These are phyloP conservation scores for Termitomyces sp. DNA, from an alignment of 768 basidiomycete genomes.

Conservation along the genomic window DNA sequence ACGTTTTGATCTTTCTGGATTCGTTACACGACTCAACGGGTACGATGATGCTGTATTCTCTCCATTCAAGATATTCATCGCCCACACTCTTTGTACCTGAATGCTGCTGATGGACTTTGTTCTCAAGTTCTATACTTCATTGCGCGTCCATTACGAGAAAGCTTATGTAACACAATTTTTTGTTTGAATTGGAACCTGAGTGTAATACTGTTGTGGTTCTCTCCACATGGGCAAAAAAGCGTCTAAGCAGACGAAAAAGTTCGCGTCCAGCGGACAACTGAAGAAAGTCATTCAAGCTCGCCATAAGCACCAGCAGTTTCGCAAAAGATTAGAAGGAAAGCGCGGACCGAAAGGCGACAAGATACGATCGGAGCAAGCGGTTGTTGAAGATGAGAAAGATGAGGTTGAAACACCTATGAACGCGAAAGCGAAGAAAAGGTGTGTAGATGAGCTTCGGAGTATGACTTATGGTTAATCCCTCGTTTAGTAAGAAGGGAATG, in stretches of 20 bases:
- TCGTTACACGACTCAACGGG: not conserved
- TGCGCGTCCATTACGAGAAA: not conserved
- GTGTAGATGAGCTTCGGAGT: not conserved
- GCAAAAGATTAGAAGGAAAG: constrained; percentile 64
- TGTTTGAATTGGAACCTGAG: not conserved
- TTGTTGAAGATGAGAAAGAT: constrained; percentile 27
- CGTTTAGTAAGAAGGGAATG: constrained; percentile 43
- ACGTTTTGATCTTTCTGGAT: constrained; percentile 8
- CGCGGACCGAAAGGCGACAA: constrained; percentile 38
- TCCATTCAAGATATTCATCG: not conserved
- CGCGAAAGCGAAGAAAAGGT: constrained; percentile 14
- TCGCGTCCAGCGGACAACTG: constrained; percentile 82
- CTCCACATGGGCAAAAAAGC: constrained; percentile 52
- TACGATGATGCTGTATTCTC: not conserved
- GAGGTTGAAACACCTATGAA: constrained; percentile 20
- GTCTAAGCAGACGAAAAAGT: constrained; percentile 81
- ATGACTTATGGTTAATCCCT: not conserved
- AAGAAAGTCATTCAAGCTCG: constrained; percentile 82
- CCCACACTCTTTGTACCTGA: not conserved
- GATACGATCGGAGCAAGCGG: constrained; percentile 21
- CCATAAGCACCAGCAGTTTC: constrained; percentile 73
- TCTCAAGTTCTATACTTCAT: too few relatives aligned
- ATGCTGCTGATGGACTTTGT: not conserved
- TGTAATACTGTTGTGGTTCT: not conserved
- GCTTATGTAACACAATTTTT: constrained; percentile 14